Conservation (phyloP, 257 asterid genomes). For the Orobanche coerulescens region DNA sequence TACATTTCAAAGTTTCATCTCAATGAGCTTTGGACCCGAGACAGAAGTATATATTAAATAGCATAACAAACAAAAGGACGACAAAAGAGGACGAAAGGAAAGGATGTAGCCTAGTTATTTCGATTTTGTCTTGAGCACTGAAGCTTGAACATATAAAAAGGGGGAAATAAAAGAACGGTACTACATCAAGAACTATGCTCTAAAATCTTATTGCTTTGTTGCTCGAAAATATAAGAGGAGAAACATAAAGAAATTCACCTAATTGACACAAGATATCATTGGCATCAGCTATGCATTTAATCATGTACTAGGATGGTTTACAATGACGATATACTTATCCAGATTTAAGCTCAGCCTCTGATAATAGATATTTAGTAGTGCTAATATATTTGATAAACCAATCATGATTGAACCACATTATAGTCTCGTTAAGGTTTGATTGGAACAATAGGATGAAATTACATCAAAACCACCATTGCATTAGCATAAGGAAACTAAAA, state of each 20-base stretch:
- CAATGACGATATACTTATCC: background rate
- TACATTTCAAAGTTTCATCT: slow-evolving; percentile 7
- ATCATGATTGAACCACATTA: background rate
- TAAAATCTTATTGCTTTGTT: background rate
- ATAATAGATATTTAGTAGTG: background rate
- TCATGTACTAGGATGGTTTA: background rate
- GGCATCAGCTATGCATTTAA: background rate
- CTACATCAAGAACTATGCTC: too few species aligned
- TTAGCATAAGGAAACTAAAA: background rate
- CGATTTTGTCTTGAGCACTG: background rate
- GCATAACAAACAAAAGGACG: background rate
- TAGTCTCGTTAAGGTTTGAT: background rate
- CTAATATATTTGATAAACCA: background rate
- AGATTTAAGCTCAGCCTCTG: background rate
- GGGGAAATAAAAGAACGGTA: background rate
- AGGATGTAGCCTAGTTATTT: background rate
- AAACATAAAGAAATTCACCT: background rate
- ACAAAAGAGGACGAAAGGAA: background rate
- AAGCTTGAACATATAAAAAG: slow-evolving; percentile 9
- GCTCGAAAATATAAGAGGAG: background rate
- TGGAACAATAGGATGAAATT: background rate
- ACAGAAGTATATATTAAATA: background rate
- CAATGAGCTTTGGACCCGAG: background rate
- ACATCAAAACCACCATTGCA: background rate
- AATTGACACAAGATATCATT: background rate